These are phyloP conservation scores for Tanacetum coccineum DNA, from an alignment of 129 eudicot genomes.

Conservation along the genomic window DNA sequence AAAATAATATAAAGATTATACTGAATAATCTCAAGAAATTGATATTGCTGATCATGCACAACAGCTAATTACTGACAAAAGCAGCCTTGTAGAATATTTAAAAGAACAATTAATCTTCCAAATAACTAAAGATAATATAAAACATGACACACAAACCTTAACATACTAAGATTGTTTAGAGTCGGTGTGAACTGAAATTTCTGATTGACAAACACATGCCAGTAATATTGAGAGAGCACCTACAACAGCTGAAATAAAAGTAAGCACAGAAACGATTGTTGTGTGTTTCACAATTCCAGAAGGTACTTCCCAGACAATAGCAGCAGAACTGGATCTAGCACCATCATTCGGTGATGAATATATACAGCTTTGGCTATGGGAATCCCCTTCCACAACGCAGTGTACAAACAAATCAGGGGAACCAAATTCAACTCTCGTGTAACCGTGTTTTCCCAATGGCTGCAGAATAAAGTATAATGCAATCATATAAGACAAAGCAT, in stretches of 20 bases:
- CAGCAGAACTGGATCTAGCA: conserved; percentile 13
- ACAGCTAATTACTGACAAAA: not conserved
- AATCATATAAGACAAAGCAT: not conserved
- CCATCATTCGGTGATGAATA: conserved; percentile 22
- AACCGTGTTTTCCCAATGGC: conserved; percentile 66
- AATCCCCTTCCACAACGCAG: conserved; percentile 37
- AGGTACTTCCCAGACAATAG: conserved; percentile 72
- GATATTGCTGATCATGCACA: conserved; percentile 8
- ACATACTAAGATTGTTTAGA: conserved; percentile 40
- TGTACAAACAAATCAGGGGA: conserved; percentile 53
- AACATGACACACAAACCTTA: conserved; percentile 6
- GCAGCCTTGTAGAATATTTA: conserved; percentile 5
- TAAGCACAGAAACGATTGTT: conserved; percentile 52
- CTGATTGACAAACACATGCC: conserved; percentile 42
- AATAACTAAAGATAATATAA: conserved; percentile 7
- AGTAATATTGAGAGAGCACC: conserved; percentile 57
- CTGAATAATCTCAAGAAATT: not conserved
- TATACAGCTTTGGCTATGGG: conserved; percentile 32
- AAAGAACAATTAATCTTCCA: not conserved
- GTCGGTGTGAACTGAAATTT: conserved; percentile 1
- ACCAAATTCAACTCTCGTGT: conserved; percentile 55
- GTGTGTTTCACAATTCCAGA: conserved; percentile 65
- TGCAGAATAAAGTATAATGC: conserved; percentile 27
- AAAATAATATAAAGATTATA: conserved; percentile 13
- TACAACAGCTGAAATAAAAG: conserved; percentile 63